Evolutionary conservation across 176 grass and related monocot genomes (phyloP).

Genomic region (Alopecurus myosuroides): DNA sequence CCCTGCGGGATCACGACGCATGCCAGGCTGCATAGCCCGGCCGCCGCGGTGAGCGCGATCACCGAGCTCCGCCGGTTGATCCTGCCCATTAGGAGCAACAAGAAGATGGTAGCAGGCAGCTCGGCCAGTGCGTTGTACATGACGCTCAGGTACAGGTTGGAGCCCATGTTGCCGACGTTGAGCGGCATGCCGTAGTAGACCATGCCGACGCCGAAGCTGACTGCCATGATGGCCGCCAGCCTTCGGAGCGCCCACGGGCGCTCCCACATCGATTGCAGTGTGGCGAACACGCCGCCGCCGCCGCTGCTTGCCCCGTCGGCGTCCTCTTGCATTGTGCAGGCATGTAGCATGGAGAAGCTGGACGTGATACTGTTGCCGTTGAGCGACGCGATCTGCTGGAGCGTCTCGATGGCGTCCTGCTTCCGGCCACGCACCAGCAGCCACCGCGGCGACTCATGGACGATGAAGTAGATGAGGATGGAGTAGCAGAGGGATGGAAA

Average conservation of each 20-base stretch:
- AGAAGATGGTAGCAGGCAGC: constrained; percentile 64
- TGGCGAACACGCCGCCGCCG: constrained; percentile 28
- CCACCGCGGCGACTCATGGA: constrained; percentile 88
- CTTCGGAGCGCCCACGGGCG: constrained; percentile 66
- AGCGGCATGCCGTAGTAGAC: constrained; percentile 94
- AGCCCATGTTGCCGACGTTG: constrained; percentile 79
- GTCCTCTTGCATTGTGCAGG: constrained; percentile 21
- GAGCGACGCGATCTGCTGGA: constrained; percentile 48
- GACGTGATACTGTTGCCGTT: constrained; percentile 50
- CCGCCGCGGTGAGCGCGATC: constrained; percentile 33
- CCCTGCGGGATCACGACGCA: constrained; percentile 43
- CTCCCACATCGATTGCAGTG: constrained; percentile 46
- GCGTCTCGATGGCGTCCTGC: constrained; percentile 65
- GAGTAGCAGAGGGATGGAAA: constrained; percentile 59
- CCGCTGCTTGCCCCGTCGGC: background rate
- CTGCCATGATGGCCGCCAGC: constrained; percentile 56
- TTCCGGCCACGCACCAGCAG: constrained; percentile 75
- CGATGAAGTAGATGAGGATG: constrained; percentile 41
- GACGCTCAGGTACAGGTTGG: constrained; percentile 79
- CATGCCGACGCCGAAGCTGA: constrained; percentile 63
- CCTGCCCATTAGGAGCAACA: constrained; percentile 41
- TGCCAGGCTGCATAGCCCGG: constrained; percentile 47
- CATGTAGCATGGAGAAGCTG: constrained; percentile 76
- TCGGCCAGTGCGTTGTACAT: constrained; percentile 78
- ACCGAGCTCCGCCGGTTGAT: constrained; percentile 58